A percentile compares a stretch with the other conserved stretches of the same genome.
Conservation (phyloP, 2,329 filamentous ascomycete species). For the Berkeleyomyces basicola region DNA sequence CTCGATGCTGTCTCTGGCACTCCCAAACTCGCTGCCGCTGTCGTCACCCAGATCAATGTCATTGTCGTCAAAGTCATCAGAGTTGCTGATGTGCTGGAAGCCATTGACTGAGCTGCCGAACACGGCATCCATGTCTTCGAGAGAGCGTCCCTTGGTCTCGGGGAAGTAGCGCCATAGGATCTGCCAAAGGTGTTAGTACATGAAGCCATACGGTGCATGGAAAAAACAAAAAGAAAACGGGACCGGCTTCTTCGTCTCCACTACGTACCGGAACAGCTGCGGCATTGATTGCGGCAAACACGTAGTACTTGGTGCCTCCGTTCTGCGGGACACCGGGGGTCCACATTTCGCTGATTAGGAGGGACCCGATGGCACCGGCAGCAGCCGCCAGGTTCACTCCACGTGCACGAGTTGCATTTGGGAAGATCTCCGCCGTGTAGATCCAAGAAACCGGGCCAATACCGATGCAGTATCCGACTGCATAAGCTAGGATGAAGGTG, state of each 20-base stretch:
- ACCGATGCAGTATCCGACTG: slow-evolving; percentile 39
- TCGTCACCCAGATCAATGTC: background rate
- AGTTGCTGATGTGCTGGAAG: background rate
- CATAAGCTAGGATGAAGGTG: slow-evolving; percentile 40
- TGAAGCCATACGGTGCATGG: background rate
- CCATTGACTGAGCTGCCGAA: slow-evolving; percentile 19
- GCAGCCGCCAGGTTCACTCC: slow-evolving; percentile 40
- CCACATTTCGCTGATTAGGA: slow-evolving; percentile 38
- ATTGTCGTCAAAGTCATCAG: background rate
- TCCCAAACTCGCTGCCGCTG: background rate
- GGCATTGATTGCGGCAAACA: slow-evolving; percentile 38
- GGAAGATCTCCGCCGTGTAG: slow-evolving; percentile 45
- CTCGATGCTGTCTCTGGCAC: background rate
- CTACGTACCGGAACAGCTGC: slow-evolving; percentile 27
- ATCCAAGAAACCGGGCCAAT: slow-evolving; percentile 43
- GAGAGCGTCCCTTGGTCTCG: slow-evolving; percentile 26
- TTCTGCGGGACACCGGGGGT: slow-evolving; percentile 17
- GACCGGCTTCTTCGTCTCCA: background rate
- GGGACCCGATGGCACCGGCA: slow-evolving; percentile 36
- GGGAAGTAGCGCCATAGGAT: slow-evolving; percentile 28
- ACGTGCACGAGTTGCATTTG: slow-evolving; percentile 37
- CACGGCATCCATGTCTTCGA: slow-evolving; percentile 30
- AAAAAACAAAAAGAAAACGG: too few species aligned
- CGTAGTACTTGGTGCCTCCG: slow-evolving; percentile 37
- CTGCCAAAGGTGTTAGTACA: slow-evolving; percentile 15